Evolutionary conservation across 148 eudicot species (phyloP), one percentile per base, ranked within the genome.

Genomic region (Cornus florida): DNA sequence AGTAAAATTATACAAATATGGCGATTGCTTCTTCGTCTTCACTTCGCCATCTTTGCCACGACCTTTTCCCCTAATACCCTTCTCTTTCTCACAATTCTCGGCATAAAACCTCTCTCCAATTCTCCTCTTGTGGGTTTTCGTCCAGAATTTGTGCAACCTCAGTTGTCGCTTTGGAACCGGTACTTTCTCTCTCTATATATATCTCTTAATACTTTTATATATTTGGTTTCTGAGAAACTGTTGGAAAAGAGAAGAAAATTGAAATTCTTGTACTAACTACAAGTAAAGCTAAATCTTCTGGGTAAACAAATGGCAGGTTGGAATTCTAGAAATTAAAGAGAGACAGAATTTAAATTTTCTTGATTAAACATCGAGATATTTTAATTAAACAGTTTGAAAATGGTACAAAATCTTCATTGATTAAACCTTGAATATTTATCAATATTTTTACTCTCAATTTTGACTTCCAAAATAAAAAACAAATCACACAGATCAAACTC

Each of bases 81-180:
- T 72, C 74, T 38, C 75, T 77, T 85, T 74, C 82, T 70, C 80
- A 24, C 24, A 59, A 60, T 67, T 79, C 71, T 28, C 83, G 78
- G 53, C 72, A 81, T 77, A 85, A 69, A 56, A 77, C 76, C 64
- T 77, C 24, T 35, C 76, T 43, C 7, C 73, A 8, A 2, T 84
- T 71, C 19, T 57, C 78, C 76, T 43, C 70, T 69, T 67, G 8
- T 5, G 28, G 72, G 19, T 70, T 73, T 69, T 56, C 70, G 20
- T 75, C 46, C 78, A 79, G 46, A 76, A 81, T 89, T 67, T 80
- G 78, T 16, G 88, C 89, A 3, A 70, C 57, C 75, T 87, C 90
- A 41, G 78, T 80, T 2, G 50, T 78, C 59, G 82, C 68, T 70
- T 67, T 83, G 67, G 76, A 70, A 65, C 77, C 60, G 64, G 84